phyloP scores from a whole-genome alignment of 768 basidiomycete genomes.

The Obba rivulosa region DNA sequence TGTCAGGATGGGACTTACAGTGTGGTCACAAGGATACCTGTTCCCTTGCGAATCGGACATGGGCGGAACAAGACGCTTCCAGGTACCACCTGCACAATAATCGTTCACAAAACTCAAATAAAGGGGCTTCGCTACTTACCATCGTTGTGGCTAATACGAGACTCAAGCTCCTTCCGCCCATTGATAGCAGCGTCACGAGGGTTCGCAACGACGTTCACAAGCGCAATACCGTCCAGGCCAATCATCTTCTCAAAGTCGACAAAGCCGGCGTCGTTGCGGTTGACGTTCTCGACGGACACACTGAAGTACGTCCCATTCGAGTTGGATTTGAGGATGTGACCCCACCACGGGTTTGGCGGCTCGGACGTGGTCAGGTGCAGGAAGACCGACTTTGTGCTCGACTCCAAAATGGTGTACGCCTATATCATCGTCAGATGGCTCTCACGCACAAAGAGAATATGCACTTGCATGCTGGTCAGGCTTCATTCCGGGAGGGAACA shows the following conservation, averaged over 20 bases:
- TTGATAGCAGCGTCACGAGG: slow-evolving; percentile 67
- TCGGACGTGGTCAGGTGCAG: slow-evolving; percentile 93
- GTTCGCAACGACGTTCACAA: slow-evolving; percentile 88
- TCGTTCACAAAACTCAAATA: slow-evolving; percentile 2
- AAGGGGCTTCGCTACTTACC: slow-evolving; percentile 40
- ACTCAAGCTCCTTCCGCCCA: slow-evolving; percentile 71
- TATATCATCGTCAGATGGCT: slow-evolving; percentile 24
- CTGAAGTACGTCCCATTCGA: slow-evolving; percentile 98
- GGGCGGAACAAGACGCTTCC: slow-evolving; percentile 82
- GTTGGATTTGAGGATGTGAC: slow-evolving; percentile 91
- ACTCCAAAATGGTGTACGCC: slow-evolving; percentile 95
- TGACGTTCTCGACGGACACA: slow-evolving; percentile 80
- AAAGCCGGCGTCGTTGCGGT: slow-evolving; percentile 81
- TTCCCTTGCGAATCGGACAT: slow-evolving; percentile 67
- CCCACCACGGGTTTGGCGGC: slow-evolving; percentile 70
- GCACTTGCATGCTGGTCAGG: slow-evolving; percentile 80
- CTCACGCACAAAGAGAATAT: neutral
- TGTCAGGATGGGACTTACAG: slow-evolving; percentile 39
- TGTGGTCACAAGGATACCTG: slow-evolving; percentile 61
- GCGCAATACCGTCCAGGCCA: slow-evolving; percentile 91
- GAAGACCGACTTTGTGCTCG: slow-evolving; percentile 89
- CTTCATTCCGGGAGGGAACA: slow-evolving; percentile 87
- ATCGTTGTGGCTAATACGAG: slow-evolving; percentile 94
- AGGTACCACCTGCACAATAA: slow-evolving; percentile 59
- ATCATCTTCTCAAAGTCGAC: slow-evolving; percentile 99